Conservation (phyloP, 2,329 filamentous ascomycete species). For the Raffaelea deltoideospora region DNA sequence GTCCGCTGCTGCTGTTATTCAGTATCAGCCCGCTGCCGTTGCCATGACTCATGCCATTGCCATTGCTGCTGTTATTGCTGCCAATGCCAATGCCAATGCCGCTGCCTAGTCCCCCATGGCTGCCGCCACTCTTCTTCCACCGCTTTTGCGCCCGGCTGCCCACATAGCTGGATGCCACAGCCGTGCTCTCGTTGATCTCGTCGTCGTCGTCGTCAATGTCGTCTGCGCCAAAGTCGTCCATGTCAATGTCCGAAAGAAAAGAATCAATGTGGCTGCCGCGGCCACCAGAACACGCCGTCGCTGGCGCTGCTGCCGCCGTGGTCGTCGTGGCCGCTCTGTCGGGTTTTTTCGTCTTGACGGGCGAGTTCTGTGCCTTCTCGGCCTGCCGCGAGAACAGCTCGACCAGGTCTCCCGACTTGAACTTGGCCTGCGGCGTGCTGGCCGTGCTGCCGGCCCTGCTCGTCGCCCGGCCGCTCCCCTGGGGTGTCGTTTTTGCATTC, state of each 20-base stretch:
- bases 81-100: background rate
- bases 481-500: too few relatives aligned
- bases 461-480: background rate
- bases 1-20: background rate
- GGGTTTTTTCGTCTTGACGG: conserved; percentile 12
- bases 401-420: conserved; percentile 39
- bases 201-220: conserved; percentile 42
- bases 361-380: conserved; percentile 26
- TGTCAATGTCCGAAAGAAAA: too few relatives aligned
- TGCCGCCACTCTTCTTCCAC: conserved; percentile 12
- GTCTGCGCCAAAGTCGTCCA: conserved; percentile 19
- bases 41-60: background rate
- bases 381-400: conserved; percentile 48
- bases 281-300: too few relatives aligned
- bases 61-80: too few relatives aligned
- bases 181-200: conserved; percentile 34
- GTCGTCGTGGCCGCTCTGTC: conserved; percentile 8
- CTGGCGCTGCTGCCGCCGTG: too few relatives aligned
- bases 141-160: conserved; percentile 40
- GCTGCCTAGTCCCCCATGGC: too few relatives aligned
- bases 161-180: conserved; percentile 37
- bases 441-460: conserved; percentile 15
- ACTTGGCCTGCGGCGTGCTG: conserved; percentile 33
- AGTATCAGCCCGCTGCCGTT: background rate
- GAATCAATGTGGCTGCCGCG: too few relatives aligned